Evolutionary conservation across 2,329 filamentous ascomycete genomes (phyloP).

Genomic region (Epichloe typhina): DNA sequence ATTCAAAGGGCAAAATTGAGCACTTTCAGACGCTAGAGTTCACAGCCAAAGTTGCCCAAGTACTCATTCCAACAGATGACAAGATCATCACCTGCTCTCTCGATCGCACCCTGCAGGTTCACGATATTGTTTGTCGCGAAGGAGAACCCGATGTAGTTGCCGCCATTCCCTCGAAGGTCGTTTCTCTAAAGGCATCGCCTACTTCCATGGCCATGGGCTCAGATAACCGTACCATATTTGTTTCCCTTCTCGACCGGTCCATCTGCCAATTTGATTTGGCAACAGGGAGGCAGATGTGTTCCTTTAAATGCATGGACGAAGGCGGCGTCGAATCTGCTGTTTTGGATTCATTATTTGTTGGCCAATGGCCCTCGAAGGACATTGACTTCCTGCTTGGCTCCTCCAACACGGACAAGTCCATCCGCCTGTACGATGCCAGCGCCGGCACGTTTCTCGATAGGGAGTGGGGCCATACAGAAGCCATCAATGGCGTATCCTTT

Average conservation of each 20-base stretch:
- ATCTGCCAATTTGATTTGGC: constrained; percentile 48
- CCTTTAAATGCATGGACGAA: constrained; percentile 74
- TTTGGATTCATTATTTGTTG: constrained; percentile 62
- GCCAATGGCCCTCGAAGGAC: constrained; percentile 38
- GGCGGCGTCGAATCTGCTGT: constrained; percentile 71
- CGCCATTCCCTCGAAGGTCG: constrained; percentile 62
- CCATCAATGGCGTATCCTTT: constrained; percentile 73
- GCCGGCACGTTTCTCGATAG: constrained; percentile 67
- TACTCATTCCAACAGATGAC: constrained; percentile 60
- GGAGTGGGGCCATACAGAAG: constrained; percentile 92
- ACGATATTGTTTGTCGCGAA: constrained; percentile 63
- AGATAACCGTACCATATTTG: constrained; percentile 44
- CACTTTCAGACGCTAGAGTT: constrained; percentile 92
- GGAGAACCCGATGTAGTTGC: constrained; percentile 52
- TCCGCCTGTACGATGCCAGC: constrained; percentile 73
- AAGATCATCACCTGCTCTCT: constrained; percentile 75
- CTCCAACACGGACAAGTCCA: constrained; percentile 90
- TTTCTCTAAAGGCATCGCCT: constrained; percentile 76
- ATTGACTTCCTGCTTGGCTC: constrained; percentile 66
- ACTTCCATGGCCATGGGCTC: constrained; percentile 65
- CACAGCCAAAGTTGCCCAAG: constrained; percentile 67
- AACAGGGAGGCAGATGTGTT: constrained; percentile 54
- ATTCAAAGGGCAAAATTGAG: constrained; percentile 45
- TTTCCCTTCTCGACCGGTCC: constrained; percentile 47
- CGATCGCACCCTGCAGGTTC: constrained; percentile 74